Conservation (phyloP, 768 basidiomycete species). For the Auriculariales sp. region DNA sequence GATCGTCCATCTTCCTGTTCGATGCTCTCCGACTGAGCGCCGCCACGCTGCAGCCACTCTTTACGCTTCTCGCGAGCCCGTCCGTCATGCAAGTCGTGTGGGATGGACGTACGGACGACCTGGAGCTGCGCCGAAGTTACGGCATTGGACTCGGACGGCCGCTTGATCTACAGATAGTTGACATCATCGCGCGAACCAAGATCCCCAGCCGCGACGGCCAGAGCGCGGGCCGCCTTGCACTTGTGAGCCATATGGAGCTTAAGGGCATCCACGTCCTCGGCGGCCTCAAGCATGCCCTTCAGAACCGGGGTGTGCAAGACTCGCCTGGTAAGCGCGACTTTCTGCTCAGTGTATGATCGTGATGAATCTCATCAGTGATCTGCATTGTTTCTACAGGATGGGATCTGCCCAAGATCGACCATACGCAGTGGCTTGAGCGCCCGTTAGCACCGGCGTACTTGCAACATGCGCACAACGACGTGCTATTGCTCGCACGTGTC, state of each 20-base stretch:
- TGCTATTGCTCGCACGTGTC: neutral
- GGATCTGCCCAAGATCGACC: neutral
- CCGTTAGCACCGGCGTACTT: neutral
- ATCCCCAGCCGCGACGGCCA: slow-evolving; percentile 13
- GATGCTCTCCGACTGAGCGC: slow-evolving; percentile 16
- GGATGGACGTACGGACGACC: slow-evolving; percentile 27
- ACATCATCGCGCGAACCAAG: slow-evolving; percentile 18
- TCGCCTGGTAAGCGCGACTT: slow-evolving; percentile 6
- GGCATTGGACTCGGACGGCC: slow-evolving; percentile 17
- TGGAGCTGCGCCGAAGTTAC: slow-evolving; percentile 18
- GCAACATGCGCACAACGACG: neutral
- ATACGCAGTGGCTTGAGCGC: neutral
- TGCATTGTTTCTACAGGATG: neutral
- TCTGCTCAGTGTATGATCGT: neutral
- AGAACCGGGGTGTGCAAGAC: slow-evolving; percentile 11
- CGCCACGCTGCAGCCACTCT: slow-evolving; percentile 13
- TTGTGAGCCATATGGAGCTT: slow-evolving; percentile 13
- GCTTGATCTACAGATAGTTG: slow-evolving; percentile 27
- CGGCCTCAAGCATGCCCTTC: slow-evolving; percentile 22
- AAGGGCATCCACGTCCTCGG: slow-evolving; percentile 19
- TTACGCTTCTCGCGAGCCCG: slow-evolving; percentile 16
- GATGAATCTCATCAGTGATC: neutral
- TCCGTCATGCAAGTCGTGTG: slow-evolving; percentile 24
- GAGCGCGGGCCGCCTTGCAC: slow-evolving; percentile 12
- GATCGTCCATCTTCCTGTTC: slow-evolving; percentile 17